These are phyloP conservation scores for Eimeria maxima DNA, from an alignment of 169 alveolate genomes.

Conservation along the genomic window DNA sequence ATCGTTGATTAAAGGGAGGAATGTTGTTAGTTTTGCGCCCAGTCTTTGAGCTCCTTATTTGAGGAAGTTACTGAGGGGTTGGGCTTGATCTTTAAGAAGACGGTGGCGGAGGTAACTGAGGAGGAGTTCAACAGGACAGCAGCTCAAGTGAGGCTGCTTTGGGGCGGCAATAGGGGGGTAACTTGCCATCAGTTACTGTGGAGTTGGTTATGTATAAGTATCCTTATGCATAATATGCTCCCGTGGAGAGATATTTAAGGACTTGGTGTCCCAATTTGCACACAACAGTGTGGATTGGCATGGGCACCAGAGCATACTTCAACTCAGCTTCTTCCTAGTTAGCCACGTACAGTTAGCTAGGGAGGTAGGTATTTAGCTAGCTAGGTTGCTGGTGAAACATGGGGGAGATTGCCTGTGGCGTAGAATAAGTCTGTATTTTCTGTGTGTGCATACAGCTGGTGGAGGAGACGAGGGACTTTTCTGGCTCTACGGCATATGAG, in stretches of 20 bases:
- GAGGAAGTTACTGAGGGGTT: constrained; percentile 20
- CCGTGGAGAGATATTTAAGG: not conserved
- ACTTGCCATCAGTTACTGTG: not conserved
- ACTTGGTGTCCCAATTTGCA: not conserved
- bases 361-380: not conserved
- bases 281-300: not conserved
- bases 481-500: constrained; percentile 56
- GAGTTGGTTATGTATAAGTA: not conserved
- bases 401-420: not conserved
- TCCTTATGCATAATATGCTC: not conserved
- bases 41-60: constrained; percentile 60
- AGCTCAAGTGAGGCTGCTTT: not conserved
- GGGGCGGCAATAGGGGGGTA: not conserved
- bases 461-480: constrained; percentile 54
- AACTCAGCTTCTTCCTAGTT: not conserved
- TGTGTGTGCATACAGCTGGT: constrained; percentile 36
- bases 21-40: not conserved
- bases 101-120: not conserved
- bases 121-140: constrained; percentile 4
- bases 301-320: not conserved
- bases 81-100: not conserved
- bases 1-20: too few relatives aligned
- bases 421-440: not conserved
- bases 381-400: not conserved
- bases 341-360: constrained; percentile 12